Conservation (phyloP, 305 asterid species). For the Ajuga reptans region DNA sequence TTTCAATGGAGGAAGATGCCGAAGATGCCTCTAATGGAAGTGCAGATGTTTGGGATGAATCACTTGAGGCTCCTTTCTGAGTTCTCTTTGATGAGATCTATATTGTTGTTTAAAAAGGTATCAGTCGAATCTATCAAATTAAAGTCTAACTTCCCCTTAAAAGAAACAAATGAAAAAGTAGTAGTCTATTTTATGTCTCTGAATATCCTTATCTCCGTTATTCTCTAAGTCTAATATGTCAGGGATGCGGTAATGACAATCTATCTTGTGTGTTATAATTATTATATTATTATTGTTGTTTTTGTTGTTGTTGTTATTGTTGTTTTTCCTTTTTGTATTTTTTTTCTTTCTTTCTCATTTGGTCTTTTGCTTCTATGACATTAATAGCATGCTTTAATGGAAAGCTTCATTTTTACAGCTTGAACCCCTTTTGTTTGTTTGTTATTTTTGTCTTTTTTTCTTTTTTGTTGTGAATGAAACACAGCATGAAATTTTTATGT, state of each 20-base stretch:
- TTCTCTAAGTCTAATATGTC: neutral
- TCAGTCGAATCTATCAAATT: conserved; percentile 8
- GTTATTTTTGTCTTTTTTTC: no score
- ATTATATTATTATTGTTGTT: no score
- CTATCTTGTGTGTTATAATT: neutral
- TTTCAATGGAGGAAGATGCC: conserved; percentile 99
- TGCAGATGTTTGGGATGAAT: conserved; percentile 99
- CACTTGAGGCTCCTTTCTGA: conserved; percentile 97
- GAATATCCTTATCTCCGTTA: neutral
- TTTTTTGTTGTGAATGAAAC: no score
- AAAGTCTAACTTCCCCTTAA: neutral
- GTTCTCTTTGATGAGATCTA: conserved; percentile 46
- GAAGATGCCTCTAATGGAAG: conserved; percentile 99
- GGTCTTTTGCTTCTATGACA: neutral
- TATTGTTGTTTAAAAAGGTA: conserved; percentile 9
- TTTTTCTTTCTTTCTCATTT: neutral
- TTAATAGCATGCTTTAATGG: neutral
- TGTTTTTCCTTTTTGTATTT: no score
- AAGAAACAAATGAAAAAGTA: no score
- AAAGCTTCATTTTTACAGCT: neutral
- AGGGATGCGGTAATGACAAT: neutral
- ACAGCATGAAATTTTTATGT: neutral
- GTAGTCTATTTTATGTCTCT: neutral
- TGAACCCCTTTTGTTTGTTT: no score
- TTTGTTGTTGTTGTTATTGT: no score